phyloP scores from a whole-genome alignment of 1,284 basidiomycete genomes.

The Moesziomyces antarcticus region DNA sequence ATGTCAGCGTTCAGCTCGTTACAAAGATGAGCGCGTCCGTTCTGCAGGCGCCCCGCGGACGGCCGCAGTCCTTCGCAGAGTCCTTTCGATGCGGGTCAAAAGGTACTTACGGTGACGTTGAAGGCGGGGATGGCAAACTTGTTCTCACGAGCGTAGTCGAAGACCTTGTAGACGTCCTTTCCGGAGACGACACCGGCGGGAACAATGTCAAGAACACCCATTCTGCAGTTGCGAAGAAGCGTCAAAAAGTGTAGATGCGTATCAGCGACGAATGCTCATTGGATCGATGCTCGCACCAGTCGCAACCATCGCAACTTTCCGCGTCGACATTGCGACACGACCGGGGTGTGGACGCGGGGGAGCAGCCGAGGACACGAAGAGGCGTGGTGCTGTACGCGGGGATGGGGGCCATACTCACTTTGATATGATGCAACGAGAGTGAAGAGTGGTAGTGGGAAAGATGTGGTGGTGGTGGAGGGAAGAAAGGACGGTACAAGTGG shows the following conservation, averaged over 20 bases:
- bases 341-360: not conserved
- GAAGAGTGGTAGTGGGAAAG: slow-evolving; percentile 2
- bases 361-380: not conserved
- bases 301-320: not conserved
- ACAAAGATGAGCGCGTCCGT: too few relatives aligned
- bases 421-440: slow-evolving; percentile 8
- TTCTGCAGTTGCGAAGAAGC: slow-evolving; percentile 19
- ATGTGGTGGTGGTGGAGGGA: slow-evolving; percentile 18
- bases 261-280: not conserved
- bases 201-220: slow-evolving; percentile 65
- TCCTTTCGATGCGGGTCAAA: not conserved
- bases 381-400: not conserved
- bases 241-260: not conserved
- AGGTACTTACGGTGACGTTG: slow-evolving; percentile 62
- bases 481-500: slow-evolving; percentile 5
- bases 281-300: not conserved
- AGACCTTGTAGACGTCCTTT: slow-evolving; percentile 68
- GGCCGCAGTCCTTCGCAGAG: not conserved
- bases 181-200: slow-evolving; percentile 66
- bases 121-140: slow-evolving; percentile 67
- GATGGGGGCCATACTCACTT: slow-evolving; percentile 21
- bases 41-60: too few relatives aligned
- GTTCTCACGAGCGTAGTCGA: slow-evolving; percentile 65
- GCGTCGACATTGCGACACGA: not conserved
- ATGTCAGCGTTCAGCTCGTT: slow-evolving; percentile 2